Base-by-base conservation (phyloP, 2,329 filamentous ascomycete genomes). In the Fusarium sp. region DNA sequence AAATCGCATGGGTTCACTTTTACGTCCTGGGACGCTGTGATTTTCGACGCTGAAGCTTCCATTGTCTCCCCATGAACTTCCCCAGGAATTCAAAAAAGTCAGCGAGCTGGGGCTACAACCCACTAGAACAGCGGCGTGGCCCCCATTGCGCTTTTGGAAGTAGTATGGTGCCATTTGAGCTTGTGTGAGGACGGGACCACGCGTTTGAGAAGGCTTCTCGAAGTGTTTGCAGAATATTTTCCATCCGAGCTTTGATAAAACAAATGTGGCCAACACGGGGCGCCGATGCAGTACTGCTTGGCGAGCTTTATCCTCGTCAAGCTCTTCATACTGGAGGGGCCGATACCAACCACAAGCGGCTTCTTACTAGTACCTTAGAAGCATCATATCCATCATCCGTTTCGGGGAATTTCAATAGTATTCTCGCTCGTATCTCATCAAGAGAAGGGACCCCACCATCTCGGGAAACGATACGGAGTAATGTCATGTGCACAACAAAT, bases 121-220 rank as follows among this genome's bases (percentile, higher is more conserved):
- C 5, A 40, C 33, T 2, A 50, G n/a, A 3, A 50, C 47, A 19
- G 39, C 33, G 1, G 47, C 47, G 8, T 50, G 47, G 14, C 33
- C 47, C 5, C 13, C 22, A 5, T 24, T 7, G 1, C 5, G 1
- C 8, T 3, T 13, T 8, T 15, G 17, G 19, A 17, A 0, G 3
- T 19, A 10, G 13, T 40, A 2, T 10, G 33, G 17, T 4, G 5
- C 14, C 22, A 50, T 50, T 6, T 17, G 9, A 4, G 20, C 8
- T 13, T 50, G 5, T 0, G 9, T 48, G 0, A 48, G 30, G 20
- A 37, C 19, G 0, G 9, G 2, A 14, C 11, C 6, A 0, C 19
- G 30, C 2, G 7, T 0, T 48, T n/a, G 5, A 0, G 6, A 32
- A 35, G 1, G 7, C 6, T 24, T 24, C 4, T 7, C 7, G 24